Conservation (phyloP, 768 basidiomycete genomes). For the Lentinula boryana region DNA sequence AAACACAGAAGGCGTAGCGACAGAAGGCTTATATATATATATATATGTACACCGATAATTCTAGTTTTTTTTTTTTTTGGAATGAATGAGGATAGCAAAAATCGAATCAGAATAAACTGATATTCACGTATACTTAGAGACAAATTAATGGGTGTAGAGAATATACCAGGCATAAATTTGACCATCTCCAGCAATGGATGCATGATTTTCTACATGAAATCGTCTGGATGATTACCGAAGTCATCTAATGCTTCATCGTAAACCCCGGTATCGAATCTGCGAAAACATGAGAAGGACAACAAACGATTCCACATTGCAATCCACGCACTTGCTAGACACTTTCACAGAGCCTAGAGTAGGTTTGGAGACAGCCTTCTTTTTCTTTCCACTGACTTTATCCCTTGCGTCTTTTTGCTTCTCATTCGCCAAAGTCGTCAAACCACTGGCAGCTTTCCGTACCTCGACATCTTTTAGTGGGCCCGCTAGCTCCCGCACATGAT, state of each 20-base stretch:
- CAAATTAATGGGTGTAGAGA: neutral
- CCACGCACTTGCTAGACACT: slow-evolving; percentile 50
- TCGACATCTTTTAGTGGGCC: slow-evolving; percentile 84
- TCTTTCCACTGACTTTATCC: slow-evolving; percentile 85
- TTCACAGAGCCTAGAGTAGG: slow-evolving; percentile 76
- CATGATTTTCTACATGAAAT: slow-evolving; percentile 74
- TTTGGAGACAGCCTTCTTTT: slow-evolving; percentile 73
- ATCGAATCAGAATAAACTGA: too few relatives aligned
- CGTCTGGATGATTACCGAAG: slow-evolving; percentile 65
- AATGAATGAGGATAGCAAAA: too few relatives aligned
- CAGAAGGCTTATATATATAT: too few relatives aligned
- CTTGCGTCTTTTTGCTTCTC: slow-evolving; percentile 92
- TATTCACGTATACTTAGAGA: too few relatives aligned
- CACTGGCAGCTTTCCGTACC: slow-evolving; percentile 82
- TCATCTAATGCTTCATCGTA: slow-evolving; percentile 94
- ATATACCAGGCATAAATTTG: neutral
- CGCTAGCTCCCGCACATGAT: slow-evolving; percentile 72
- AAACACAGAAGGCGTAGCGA: too few relatives aligned
- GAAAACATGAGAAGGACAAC: slow-evolving; percentile 10
- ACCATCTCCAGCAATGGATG: neutral
- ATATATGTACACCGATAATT: too few relatives aligned
- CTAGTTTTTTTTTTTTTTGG: too few relatives aligned
- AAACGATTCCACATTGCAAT: neutral
- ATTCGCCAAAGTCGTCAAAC: slow-evolving; percentile 82
- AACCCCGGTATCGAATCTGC: slow-evolving; percentile 67